Evolutionary conservation across 345 rosid species (phyloP).

Genomic region (Eucalyptus rudis): DNA sequence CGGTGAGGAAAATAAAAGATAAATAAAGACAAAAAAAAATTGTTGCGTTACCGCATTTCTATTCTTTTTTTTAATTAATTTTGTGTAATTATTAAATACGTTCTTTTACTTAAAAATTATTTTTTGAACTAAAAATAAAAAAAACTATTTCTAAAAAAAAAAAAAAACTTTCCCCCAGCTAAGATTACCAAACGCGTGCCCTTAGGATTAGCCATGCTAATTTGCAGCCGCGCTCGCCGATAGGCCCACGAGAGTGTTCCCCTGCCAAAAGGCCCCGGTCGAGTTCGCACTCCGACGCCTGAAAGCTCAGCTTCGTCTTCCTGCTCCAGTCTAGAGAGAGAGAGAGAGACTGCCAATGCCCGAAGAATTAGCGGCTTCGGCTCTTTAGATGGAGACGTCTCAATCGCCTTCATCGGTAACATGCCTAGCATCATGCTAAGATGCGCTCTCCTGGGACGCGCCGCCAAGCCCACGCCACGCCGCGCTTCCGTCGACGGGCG

Average conservation of each 20-base stretch:
- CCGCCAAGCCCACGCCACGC: background rate
- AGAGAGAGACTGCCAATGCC: background rate
- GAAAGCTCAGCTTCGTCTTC: background rate
- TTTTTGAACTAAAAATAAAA: no score
- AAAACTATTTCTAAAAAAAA: no score
- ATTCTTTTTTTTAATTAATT: no score
- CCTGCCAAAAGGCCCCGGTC: background rate
- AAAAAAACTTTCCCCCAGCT: no score
- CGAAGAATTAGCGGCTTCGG: background rate
- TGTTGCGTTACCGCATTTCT: no score
- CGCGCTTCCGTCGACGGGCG: background rate
- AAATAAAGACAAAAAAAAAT: no score
- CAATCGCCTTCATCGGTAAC: background rate
- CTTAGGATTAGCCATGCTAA: background rate
- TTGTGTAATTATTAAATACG: no score
- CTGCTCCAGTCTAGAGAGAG: background rate
- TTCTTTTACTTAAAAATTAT: no score
- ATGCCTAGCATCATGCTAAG: background rate
- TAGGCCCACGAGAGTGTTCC: background rate
- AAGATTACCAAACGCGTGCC: no score
- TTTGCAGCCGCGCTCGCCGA: background rate
- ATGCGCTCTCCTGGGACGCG: background rate
- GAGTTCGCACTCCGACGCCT: background rate
- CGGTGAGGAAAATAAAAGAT: no score
- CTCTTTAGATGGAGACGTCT: background rate